These are phyloP conservation scores for Kernera saxatilis DNA, from an alignment of 345 rosid species.

Conservation along the genomic window DNA sequence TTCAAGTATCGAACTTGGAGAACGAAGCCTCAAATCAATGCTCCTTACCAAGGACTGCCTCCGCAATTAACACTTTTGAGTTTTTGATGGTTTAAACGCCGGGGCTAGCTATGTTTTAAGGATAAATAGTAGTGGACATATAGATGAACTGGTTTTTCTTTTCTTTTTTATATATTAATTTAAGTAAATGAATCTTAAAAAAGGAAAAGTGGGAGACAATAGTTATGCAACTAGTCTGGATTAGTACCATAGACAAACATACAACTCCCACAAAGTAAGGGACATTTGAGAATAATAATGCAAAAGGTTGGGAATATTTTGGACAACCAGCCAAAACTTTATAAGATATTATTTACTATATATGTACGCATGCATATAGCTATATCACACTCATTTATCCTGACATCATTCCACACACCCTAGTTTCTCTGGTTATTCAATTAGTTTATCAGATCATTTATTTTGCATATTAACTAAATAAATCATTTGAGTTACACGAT, in stretches of 20 bases:
- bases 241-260: background rate
- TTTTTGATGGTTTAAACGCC: background rate
- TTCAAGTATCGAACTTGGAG: background rate
- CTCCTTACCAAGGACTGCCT: background rate
- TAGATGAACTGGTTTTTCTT: background rate
- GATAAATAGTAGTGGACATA: too few species aligned
- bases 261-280: conserved; percentile 24
- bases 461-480: background rate
- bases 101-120: background rate
- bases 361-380: conserved; percentile 17
- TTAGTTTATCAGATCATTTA: background rate
- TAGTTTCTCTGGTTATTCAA: background rate
- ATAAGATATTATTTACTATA: background rate
- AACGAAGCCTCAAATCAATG: background rate
- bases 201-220: background rate
- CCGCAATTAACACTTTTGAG: background rate
- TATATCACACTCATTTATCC: background rate
- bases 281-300: conserved; percentile 5
- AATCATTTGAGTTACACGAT: background rate
- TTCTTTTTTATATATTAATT: background rate
- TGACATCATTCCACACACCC: conserved; percentile 6
- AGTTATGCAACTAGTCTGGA: conserved; percentile 6
- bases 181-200: background rate
- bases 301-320: conserved; percentile 17
- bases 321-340: conserved; percentile 27